Evolutionary conservation across 2,329 filamentous ascomycete genomes (phyloP).

Genomic region (Trichoderma cornu-damae): DNA sequence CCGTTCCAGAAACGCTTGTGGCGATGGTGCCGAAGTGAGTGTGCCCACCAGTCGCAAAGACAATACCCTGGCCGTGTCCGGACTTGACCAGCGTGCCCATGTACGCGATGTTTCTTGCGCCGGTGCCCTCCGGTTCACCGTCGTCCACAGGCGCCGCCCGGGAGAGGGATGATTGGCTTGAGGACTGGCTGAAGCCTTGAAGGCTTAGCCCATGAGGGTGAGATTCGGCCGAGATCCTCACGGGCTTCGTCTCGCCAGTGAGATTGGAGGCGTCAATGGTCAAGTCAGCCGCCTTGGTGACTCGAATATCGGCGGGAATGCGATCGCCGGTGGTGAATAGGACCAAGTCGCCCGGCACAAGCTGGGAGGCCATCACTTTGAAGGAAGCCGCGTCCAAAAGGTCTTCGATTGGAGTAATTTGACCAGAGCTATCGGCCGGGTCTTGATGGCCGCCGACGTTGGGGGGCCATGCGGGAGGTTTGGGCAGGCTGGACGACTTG

Average conservation of each 20-base stretch:
- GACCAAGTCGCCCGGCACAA: constrained; percentile 90
- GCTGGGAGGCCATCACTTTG: constrained; percentile 78
- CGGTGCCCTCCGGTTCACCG: constrained; percentile 54
- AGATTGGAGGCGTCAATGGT: constrained; percentile 96
- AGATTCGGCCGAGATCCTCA: constrained; percentile 68
- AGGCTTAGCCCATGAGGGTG: constrained; percentile 30
- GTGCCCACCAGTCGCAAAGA: constrained; percentile 90
- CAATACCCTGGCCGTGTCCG: constrained; percentile 89
- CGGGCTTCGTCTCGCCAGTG: constrained; percentile 93
- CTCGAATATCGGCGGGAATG: constrained; percentile 91
- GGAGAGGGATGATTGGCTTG: constrained; percentile 39
- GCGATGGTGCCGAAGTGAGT: constrained; percentile 97
- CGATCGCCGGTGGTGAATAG: constrained; percentile 93
- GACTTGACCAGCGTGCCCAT: constrained; percentile 97
- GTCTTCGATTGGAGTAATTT: constrained; percentile 56
- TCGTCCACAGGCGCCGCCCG: constrained; percentile 44
- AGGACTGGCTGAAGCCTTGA: constrained; percentile 28
- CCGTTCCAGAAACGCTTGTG: constrained; percentile 87
- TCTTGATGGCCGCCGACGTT: constrained; percentile 42
- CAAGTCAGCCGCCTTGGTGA: constrained; percentile 82
- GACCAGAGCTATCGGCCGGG: constrained; percentile 39
- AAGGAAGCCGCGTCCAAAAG: constrained; percentile 67
- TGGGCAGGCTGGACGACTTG: constrained; percentile 30
- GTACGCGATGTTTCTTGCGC: constrained; percentile 87
- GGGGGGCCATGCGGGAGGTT: constrained; percentile 46